Evolutionary conservation across 1,284 basidiomycete species (phyloP), one percentile per base, ranked within the genome.

Genomic region (Ustilago hordei): DNA sequence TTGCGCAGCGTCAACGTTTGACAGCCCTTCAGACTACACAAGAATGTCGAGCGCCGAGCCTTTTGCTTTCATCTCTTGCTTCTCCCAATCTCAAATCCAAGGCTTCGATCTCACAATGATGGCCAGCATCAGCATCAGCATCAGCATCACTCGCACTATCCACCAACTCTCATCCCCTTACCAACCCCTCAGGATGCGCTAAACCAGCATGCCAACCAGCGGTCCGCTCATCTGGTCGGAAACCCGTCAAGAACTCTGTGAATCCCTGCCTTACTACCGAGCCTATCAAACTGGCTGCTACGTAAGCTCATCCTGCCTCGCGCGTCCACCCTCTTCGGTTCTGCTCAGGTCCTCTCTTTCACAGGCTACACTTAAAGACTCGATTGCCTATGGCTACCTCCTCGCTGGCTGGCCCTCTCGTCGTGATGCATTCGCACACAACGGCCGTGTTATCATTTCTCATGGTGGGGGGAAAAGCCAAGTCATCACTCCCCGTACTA

Each of bases 221-320:
- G 61, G 68, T 31, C 73, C 73, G 35, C 50, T 71, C 56, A 63
- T 75, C 28, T 75, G 73, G 73, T 71, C 68, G 17, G 73, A 75
- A 54, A 78, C 71, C 23, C 64, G 79, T 12, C 79, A 81, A 55
- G 79, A 81, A 52, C 69, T 81, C 12, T 77, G 74, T 36, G 79
- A 81, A 50, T 67, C 68, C 47, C 69, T 81, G n/a, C 60, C 73
- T 4, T 81, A 80, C 62, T 81, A 77, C 31, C 75, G 78, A 11
- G 62, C 74, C 36, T 81, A 74, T 36, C 79, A 81, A 28, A 63
- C 68, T 0, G 79, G 79, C 13, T 69, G 45, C 54, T 81, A 81
- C 47, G 71, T 69, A 32, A 19, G n/a, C 43, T 55, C 65, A 32
- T 55, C 61, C 8, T 47, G 47, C 5, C 54, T 57, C n/a, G 64